Evolutionary conservation across 2,329 filamentous ascomycete species (phyloP), one percentile per base, ranked within the genome.

Genomic region (Thelonectria blattea): DNA sequence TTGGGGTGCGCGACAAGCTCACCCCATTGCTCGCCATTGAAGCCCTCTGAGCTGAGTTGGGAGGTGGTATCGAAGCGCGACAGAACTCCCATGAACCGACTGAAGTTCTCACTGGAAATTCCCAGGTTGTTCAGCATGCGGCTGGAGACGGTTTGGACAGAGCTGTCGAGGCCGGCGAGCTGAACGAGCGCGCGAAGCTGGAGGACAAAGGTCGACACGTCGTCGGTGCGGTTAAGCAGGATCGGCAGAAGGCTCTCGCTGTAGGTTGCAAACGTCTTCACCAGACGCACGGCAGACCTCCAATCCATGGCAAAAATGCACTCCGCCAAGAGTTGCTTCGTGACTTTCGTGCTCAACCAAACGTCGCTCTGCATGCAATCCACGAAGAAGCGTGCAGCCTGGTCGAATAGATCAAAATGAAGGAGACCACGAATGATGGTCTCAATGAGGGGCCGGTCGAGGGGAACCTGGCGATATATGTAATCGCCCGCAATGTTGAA

Each of bases 371-470:
- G 66, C 42, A 84, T 68, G 43, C 75, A 78, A 1, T 75, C 68
- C 39, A 77, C 67, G 41, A 83, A 76, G 12, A 83, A 73, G 3
- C 69, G 68, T 15, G 77, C 78, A 3, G 82, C 82, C 37, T 82
- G 75, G 12, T 76, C 74, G 30, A 81, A 73, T 41, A 79, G 73
- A 58, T 74, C 77, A 43, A 85, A 81, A 41, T 79, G 75, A 10
- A 87, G 69, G 52, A 86, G 75, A 1, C 82, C 81, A 41, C 74
- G 68, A 22, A 87, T 73, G 3, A 85, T 73, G 50, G 77, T 73
- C 61, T 85, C 78, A 10, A 81, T 74, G 5, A 85, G 65, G 2
- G 71, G 64, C 8, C 71, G 72, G 39, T 74, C 73, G 15, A 84
- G 66, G 4, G 68, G 70, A 2, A 76, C 74, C 47, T 80, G 77